These are phyloP conservation scores for Orychophragmus violaceus DNA, from an alignment of 345 rosid species.

Conservation along the genomic window DNA sequence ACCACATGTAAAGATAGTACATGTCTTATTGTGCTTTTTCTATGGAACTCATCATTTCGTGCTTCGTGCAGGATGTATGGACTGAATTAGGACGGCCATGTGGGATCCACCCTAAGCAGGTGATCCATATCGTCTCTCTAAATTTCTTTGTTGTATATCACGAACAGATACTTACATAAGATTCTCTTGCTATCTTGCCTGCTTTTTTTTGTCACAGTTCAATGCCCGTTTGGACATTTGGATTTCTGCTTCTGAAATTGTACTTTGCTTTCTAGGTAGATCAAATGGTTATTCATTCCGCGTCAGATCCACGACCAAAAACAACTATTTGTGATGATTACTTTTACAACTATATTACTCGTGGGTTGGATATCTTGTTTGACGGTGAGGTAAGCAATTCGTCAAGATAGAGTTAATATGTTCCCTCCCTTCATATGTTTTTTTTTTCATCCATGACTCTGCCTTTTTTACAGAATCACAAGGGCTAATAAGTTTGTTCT, in stretches of 20 bases:
- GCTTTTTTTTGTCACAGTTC: constrained; percentile 1
- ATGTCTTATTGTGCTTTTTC: constrained; percentile 2
- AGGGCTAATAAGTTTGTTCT: constrained; percentile 85
- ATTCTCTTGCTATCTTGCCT: neutral
- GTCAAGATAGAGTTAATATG: constrained; percentile 1
- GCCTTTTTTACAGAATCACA: constrained; percentile 64
- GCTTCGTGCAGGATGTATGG: constrained; percentile 79
- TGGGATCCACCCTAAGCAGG: constrained; percentile 98
- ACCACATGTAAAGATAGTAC: constrained; percentile 62
- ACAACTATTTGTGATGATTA: constrained; percentile 90
- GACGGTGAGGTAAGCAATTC: constrained; percentile 73
- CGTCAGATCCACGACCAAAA: constrained; percentile 76
- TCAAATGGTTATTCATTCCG: constrained; percentile 97
- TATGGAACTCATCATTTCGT: constrained; percentile 2
- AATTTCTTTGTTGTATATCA: constrained; percentile 1
- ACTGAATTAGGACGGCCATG: constrained; percentile 96
- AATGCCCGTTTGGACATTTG: neutral
- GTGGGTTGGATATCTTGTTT: constrained; percentile 91
- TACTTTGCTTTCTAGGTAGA: constrained; percentile 55
- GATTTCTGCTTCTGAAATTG: constrained; percentile 6
- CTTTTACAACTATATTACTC: constrained; percentile 90
- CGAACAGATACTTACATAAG: constrained; percentile 5
- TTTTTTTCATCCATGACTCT: neutral
- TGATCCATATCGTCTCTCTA: constrained; percentile 8
- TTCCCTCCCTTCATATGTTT: constrained; percentile 4